Evolutionary conservation across 2,329 filamentous ascomycete species (phyloP).

Genomic region (Paracorniculantispora psalliotae): DNA sequence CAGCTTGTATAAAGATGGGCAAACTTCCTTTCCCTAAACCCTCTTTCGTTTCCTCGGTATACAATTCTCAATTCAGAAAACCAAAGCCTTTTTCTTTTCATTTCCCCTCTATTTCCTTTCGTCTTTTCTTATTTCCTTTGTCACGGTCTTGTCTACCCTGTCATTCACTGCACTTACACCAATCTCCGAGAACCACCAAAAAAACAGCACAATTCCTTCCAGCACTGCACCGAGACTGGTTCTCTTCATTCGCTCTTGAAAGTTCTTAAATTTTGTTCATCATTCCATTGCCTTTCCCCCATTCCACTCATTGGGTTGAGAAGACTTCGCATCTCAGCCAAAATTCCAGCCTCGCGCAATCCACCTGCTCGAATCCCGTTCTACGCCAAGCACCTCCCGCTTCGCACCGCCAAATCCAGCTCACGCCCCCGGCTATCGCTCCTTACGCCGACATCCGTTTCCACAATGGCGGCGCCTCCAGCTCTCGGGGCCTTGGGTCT

Average conservation of each 20-base stretch:
- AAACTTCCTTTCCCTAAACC: not conserved
- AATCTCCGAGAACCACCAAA: not conserved
- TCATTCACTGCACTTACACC: not conserved
- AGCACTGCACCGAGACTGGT: not conserved
- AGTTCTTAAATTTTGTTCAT: conserved; percentile 1
- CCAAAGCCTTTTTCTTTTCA: conserved; percentile 19
- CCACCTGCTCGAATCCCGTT: conserved; percentile 31
- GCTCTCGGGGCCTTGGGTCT: conserved; percentile 68
- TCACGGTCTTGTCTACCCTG: not conserved
- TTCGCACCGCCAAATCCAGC: conserved; percentile 34
- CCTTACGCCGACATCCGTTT: conserved; percentile 28
- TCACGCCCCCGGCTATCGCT: conserved; percentile 39
- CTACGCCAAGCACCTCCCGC: conserved; percentile 37
- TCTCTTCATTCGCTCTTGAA: not conserved
- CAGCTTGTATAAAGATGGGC: conserved; percentile 3
- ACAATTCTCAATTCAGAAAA: not conserved
- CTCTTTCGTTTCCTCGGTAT: not conserved
- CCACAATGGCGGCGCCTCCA: conserved; percentile 43
- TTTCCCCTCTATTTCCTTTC: conserved; percentile 23
- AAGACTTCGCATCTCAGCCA: conserved; percentile 18
- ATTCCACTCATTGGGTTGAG: not conserved
- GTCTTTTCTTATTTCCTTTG: conserved; percentile 21
- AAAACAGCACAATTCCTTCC: not conserved
- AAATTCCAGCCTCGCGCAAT: conserved; percentile 29
- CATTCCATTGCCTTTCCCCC: not conserved